A percentile compares a stretch with the other conserved stretches of the same genome.
Conservation (phyloP, 768 basidiomycete species). For the Phallus indusiatus region DNA sequence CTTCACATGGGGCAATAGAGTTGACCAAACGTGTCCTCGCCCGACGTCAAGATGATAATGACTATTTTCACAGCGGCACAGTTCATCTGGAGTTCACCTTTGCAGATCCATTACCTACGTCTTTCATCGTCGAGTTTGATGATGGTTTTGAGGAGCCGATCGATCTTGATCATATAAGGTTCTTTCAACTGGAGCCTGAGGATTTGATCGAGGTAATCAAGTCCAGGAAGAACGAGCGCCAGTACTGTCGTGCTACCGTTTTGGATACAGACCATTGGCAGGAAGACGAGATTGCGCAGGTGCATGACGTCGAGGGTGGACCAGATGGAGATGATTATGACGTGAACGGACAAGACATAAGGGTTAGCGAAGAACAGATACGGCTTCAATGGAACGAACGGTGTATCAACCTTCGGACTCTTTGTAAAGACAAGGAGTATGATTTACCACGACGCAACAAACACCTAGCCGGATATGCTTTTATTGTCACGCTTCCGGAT, state of each 20-base stretch:
- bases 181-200: conserved; percentile 37
- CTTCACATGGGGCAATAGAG: neutral
- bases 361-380: conserved; percentile 44
- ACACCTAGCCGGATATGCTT: conserved; percentile 25
- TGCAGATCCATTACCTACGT: conserved; percentile 13
- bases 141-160: conserved; percentile 43
- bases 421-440: conserved; percentile 3
- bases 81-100: conserved; percentile 29
- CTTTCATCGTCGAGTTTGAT: conserved; percentile 55
- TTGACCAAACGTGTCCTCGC: conserved; percentile 2
- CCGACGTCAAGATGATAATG: neutral
- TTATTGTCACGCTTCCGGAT: conserved; percentile 46
- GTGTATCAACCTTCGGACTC: conserved; percentile 3
- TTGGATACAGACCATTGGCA: conserved; percentile 27
- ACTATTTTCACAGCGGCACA: conserved; percentile 50
- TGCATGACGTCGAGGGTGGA: conserved; percentile 16
- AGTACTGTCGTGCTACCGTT: conserved; percentile 16
- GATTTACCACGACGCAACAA: neutral
- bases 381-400: conserved; percentile 46
- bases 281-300: conserved; percentile 26
- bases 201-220: conserved; percentile 44
- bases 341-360: conserved; percentile 30
- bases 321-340: conserved; percentile 12
- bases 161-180: conserved; percentile 43
- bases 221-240: conserved; percentile 22